Conservation (phyloP, 306 rosid genomes). For the Crotalaria pallida region DNA sequence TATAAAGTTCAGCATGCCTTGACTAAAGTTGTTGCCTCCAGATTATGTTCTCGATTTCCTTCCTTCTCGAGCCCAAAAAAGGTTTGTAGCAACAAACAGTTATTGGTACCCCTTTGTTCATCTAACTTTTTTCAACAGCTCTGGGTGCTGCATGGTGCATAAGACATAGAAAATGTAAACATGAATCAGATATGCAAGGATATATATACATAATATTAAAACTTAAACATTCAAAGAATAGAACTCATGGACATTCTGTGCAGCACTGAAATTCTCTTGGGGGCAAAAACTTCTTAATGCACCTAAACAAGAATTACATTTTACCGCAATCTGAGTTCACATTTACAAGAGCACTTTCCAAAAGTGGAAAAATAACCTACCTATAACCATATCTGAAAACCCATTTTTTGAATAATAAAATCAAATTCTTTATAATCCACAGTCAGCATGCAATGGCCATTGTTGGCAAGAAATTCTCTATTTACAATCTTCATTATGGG, state of each 20-base stretch:
- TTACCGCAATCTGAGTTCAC: background rate
- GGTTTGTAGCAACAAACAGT: conserved; percentile 9
- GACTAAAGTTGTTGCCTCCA: conserved; percentile 21
- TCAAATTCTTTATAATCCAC: background rate
- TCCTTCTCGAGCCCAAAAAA: conserved; percentile 18
- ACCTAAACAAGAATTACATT: background rate
- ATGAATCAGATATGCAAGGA: background rate
- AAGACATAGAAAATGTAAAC: background rate
- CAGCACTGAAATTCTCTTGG: background rate
- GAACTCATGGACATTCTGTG: background rate
- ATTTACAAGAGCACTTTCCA: background rate
- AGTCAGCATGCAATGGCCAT: background rate
- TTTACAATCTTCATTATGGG: background rate
- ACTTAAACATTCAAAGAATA: background rate
- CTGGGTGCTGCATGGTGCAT: conserved; percentile 47
- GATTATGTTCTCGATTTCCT: background rate
- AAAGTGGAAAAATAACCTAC: background rate
- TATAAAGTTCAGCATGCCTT: conserved; percentile 31
- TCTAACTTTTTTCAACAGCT: conserved; percentile 61
- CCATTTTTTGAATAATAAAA: background rate
- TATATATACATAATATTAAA: background rate
- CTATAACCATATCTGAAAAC: background rate
- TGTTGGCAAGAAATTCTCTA: background rate
- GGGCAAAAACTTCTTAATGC: background rate
- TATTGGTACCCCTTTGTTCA: conserved; percentile 33